These are phyloP conservation scores for Fusarium robinianum DNA, from an alignment of 2,329 filamentous ascomycete species.

Conservation along the genomic window DNA sequence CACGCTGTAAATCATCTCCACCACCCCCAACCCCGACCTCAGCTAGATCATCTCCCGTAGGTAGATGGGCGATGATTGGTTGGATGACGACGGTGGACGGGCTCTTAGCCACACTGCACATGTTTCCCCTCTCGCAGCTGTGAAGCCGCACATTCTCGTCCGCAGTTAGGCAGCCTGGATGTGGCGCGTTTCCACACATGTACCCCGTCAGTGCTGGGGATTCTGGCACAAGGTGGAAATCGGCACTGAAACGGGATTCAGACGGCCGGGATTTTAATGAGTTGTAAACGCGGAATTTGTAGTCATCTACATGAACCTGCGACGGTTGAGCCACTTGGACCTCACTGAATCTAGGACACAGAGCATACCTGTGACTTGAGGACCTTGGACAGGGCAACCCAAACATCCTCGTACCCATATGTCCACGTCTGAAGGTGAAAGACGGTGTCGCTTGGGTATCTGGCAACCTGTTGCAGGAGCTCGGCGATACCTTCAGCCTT, in stretches of 20 bases:
- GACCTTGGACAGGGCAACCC: constrained; percentile 76
- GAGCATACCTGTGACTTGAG: constrained; percentile 63
- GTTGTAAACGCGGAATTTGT: constrained; percentile 74
- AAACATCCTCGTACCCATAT: constrained; percentile 88
- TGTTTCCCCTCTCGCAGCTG: constrained; percentile 78
- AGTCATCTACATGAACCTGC: constrained; percentile 80
- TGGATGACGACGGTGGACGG: constrained; percentile 72
- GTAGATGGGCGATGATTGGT: constrained; percentile 71
- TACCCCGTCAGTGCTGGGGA: constrained; percentile 74
- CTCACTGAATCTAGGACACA: no score
- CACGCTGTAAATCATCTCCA: constrained; percentile 71
- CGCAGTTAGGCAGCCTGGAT: constrained; percentile 73
- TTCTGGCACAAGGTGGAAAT: constrained; percentile 57
- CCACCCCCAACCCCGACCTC: constrained; percentile 83
- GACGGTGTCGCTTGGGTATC: constrained; percentile 72
- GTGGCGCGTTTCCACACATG: constrained; percentile 70
- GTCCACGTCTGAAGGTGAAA: constrained; percentile 93
- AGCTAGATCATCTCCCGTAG: constrained; percentile 64
- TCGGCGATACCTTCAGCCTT: constrained; percentile 78
- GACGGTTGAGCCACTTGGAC: constrained; percentile 2
- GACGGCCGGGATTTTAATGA: constrained; percentile 57
- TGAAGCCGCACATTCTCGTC: constrained; percentile 70
- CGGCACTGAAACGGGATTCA: constrained; percentile 45
- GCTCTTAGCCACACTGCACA: constrained; percentile 55
- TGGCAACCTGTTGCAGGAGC: constrained; percentile 67